Evolutionary conservation across 805 yeast species (phyloP).

Genomic region (Grigorovia transvaalensis): DNA sequence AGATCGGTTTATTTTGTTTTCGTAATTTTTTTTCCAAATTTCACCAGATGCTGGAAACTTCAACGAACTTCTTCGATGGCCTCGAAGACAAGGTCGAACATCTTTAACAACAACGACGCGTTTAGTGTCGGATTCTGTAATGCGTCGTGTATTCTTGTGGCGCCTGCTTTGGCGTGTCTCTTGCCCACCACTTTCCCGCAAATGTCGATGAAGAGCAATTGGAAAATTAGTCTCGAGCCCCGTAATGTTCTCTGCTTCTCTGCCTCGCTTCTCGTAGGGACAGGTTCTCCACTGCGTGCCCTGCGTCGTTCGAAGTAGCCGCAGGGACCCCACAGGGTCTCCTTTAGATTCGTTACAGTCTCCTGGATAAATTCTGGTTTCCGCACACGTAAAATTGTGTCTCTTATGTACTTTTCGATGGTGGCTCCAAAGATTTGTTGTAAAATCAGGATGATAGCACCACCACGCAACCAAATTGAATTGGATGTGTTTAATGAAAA

Average conservation of each 20-base stretch:
- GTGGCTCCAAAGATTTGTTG: conserved; percentile 86
- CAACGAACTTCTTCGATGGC: conserved; percentile 16
- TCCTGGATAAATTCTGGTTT: conserved; percentile 36
- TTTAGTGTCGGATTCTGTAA: conserved; percentile 66
- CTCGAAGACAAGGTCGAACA: conserved; percentile 47
- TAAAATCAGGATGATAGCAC: conserved; percentile 68
- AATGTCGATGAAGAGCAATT: conserved; percentile 48
- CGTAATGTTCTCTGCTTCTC: conserved; percentile 45
- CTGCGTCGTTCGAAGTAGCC: conserved; percentile 37
- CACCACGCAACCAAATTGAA: conserved; percentile 68
- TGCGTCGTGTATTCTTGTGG: conserved; percentile 48
- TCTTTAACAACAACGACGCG: conserved; percentile 46
- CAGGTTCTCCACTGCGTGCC: conserved; percentile 5
- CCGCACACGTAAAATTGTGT: conserved; percentile 19
- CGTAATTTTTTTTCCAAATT: too few species aligned
- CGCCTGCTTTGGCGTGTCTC: conserved; percentile 52
- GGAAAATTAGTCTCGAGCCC: conserved; percentile 50
- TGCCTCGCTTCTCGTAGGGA: conserved; percentile 32
- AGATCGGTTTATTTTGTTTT: too few species aligned
- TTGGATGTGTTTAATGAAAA: conserved; percentile 57
- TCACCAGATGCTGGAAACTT: not conserved
- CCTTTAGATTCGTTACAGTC: conserved; percentile 24
- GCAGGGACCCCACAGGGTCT: conserved; percentile 43
- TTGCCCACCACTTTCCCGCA: conserved; percentile 68
- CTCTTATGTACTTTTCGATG: conserved; percentile 58